phyloP scores from a whole-genome alignment of 768 basidiomycete genomes.

The Naganishia onofrii region DNA sequence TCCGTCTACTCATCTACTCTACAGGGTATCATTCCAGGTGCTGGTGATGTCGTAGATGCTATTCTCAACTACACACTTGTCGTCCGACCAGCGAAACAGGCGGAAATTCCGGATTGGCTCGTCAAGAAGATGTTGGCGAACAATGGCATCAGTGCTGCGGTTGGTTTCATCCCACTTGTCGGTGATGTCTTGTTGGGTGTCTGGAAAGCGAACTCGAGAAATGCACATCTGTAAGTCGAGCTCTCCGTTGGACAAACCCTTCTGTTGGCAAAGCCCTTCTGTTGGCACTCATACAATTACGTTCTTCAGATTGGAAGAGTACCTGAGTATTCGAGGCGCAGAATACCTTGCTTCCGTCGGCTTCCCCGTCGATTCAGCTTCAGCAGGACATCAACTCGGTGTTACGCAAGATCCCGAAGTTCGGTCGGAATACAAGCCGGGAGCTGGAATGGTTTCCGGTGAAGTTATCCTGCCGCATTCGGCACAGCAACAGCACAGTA shows the following conservation, averaged over 20 bases:
- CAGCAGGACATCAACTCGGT: slow-evolving; percentile 13
- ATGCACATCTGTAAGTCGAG: slow-evolving; percentile 62
- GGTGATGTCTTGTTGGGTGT: slow-evolving; percentile 74
- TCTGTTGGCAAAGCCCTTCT: too few species aligned
- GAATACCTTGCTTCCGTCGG: slow-evolving; percentile 58
- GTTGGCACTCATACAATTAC: not conserved
- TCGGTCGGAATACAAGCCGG: slow-evolving; percentile 26
- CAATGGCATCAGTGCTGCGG: slow-evolving; percentile 65
- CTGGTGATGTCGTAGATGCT: slow-evolving; percentile 47
- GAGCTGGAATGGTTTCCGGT: slow-evolving; percentile 28
- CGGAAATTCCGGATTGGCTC: slow-evolving; percentile 70
- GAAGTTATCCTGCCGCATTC: slow-evolving; percentile 26
- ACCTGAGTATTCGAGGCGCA: slow-evolving; percentile 71
- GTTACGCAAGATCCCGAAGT: slow-evolving; percentile 10
- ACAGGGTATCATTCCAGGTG: slow-evolving; percentile 45
- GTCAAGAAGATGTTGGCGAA: slow-evolving; percentile 69
- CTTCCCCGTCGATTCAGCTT: slow-evolving; percentile 9
- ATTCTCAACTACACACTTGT: slow-evolving; percentile 67
- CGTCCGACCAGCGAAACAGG: slow-evolving; percentile 68
- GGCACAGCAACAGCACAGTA: slow-evolving; percentile 12
- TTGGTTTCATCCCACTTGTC: slow-evolving; percentile 68
- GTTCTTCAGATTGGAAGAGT: slow-evolving; percentile 66
- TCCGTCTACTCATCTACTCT: not conserved
- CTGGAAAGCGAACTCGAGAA: slow-evolving; percentile 85
- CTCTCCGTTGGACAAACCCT: not conserved